Percentiles rank a stretch among this genome's conserved stretches.
These are phyloP conservation scores for Phanerochaete sordida DNA, from an alignment of 768 basidiomycete genomes.

Conservation along the genomic window DNA sequence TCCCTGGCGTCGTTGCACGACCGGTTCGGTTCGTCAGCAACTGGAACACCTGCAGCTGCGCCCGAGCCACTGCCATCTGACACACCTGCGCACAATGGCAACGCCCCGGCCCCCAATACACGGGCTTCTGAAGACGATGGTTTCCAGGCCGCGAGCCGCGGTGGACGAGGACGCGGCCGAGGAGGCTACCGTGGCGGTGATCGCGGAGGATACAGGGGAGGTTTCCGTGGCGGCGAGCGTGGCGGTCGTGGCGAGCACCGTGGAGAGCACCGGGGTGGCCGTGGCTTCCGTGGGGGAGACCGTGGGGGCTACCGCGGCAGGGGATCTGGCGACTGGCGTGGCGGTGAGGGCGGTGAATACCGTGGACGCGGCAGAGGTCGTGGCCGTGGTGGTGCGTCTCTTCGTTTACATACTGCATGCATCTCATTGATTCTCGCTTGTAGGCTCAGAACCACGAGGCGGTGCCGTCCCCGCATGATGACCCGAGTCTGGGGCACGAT, in stretches of 20 bases:
- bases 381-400: conserved; percentile 23
- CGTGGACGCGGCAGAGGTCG: conserved; percentile 28
- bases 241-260: conserved; percentile 20
- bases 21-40: conserved; percentile 70
- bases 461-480: conserved; percentile 13
- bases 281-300: conserved; percentile 11
- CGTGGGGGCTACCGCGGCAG: conserved; percentile 16
- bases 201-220: conserved; percentile 23
- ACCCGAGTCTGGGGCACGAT: background rate
- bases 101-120: conserved; percentile 42
- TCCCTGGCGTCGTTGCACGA: conserved; percentile 73
- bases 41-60: conserved; percentile 54
- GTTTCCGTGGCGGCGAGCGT: conserved; percentile 20
- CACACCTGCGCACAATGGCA: conserved; percentile 24
- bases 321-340: conserved; percentile 27
- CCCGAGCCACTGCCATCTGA: conserved; percentile 24
- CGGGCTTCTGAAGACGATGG: conserved; percentile 60
- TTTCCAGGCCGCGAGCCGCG: conserved; percentile 34
- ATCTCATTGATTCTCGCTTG: background rate
- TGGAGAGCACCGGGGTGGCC: conserved; percentile 22
- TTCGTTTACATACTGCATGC: background rate
- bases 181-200: conserved; percentile 34
- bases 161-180: conserved; percentile 27
- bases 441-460: conserved; percentile 18
- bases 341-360: conserved; percentile 20